These are phyloP conservation scores for Pezicula rhizophila DNA, from an alignment of 2,329 filamentous ascomycete genomes.

Conservation along the genomic window DNA sequence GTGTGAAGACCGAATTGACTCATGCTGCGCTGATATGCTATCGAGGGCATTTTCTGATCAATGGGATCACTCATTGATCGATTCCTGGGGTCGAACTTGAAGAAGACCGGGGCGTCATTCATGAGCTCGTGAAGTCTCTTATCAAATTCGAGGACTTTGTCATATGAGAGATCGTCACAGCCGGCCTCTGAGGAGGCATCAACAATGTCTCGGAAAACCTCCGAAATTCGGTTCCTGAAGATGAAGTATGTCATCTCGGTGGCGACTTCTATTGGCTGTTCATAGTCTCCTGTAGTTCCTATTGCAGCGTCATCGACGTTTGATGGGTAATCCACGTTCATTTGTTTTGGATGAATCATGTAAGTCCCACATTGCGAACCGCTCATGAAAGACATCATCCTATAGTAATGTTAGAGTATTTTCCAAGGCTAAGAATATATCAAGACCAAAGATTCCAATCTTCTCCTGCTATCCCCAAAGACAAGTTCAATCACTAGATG, in stretches of 20 bases:
- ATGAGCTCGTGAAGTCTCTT: constrained; percentile 26
- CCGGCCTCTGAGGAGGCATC: constrained; percentile 27
- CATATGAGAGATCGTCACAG: constrained; percentile 20
- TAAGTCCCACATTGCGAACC: constrained; percentile 31
- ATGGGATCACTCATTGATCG: constrained; percentile 2
- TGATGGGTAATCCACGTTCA: constrained; percentile 30
- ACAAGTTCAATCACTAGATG: background rate
- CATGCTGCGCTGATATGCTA: constrained; percentile 29
- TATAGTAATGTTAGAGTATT: constrained; percentile 11
- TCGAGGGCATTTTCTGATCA: constrained; percentile 7
- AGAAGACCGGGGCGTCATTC: constrained; percentile 26
- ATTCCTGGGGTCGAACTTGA: constrained; percentile 20
- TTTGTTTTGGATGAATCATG: constrained; percentile 30
- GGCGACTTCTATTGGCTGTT: background rate
- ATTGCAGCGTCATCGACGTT: constrained; percentile 32
- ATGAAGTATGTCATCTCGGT: constrained; percentile 34
- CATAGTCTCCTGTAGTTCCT: constrained; percentile 13
- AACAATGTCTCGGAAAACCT: constrained; percentile 31
- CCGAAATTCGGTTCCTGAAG: constrained; percentile 28
- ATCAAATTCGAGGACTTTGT: constrained; percentile 29
- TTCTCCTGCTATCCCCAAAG: too few species aligned
- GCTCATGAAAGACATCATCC: constrained; percentile 29
- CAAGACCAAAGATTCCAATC: too few species aligned
- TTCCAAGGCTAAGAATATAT: too few species aligned
- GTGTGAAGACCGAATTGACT: constrained; percentile 29